Evolutionary conservation across 2,329 filamentous ascomycete genomes (phyloP), one percentile per base, ranked within the genome.

Genomic region (Xylaria sp.): DNA sequence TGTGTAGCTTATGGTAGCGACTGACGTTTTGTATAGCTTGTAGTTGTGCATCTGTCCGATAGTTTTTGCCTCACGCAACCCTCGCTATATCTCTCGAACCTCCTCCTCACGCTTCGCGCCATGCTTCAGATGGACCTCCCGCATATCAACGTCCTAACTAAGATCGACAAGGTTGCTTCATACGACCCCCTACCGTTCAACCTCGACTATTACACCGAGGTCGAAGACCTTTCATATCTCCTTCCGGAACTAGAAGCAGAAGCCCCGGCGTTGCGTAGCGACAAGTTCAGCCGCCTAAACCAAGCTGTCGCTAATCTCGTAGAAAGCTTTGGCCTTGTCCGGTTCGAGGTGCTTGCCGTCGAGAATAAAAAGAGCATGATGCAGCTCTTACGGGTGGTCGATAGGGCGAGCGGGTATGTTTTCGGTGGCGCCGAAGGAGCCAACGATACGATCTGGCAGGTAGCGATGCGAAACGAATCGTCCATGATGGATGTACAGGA

Each of bases 51-150:
- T 80, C 89, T 99, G 43, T 94, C 96, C 72, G 96, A 99, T 80
- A 97, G 93, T 5, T 96, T 97, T 79, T 95, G 94, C 79, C 87
- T 98, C 33, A 97, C 94, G 0, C 90, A 97, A 69, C 96, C 96
- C 0, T 98, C 94, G 2, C 88, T 98, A 69, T 99, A 98, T 81
- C 92, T 99, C 68, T 97, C 95, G 74, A 96, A 97, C 75, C 87
- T 99, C 66, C 90, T 99, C 66, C 90, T 99, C 28, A 95, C 94
- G 64, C 89, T 99, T 72, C 92, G 96, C 73, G 94, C 94, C 75
- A 99, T 99, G 95, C 90, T 99, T 62, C 96, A 98, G 82, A 95
- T 99, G 88, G 96, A 98, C 78, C 92, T 98, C 70, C 94, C 96
- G 0, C 94, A 98, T 78, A 86, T 99, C 74, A 99, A 99, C 78